Evolutionary conservation across 768 basidiomycete genomes (phyloP).

Genomic region (Mycena albidolilacea): DNA sequence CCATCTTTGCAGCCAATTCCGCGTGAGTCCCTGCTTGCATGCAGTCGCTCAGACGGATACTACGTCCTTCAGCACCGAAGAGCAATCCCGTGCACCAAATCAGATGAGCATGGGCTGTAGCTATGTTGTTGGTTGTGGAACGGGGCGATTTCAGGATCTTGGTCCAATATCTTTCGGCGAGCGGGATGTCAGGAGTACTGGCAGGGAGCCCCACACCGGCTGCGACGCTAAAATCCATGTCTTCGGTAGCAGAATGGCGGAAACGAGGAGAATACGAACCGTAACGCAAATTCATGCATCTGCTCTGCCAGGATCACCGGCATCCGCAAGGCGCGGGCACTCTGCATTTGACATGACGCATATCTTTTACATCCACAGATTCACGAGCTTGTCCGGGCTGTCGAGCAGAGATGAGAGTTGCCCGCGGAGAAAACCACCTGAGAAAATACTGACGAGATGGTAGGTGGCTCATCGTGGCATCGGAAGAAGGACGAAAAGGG

Average conservation of each 20-base stretch:
- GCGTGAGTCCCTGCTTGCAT: conserved; percentile 14
- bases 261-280: background rate
- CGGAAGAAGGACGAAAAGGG: too few species aligned
- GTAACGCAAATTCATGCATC: conserved; percentile 21
- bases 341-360: background rate
- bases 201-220: conserved; percentile 1
- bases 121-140: background rate
- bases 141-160: background rate
- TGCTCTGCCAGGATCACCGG: conserved; percentile 14
- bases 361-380: background rate
- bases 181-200: background rate
- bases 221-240: background rate
- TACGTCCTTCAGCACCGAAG: background rate
- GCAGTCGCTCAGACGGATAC: background rate
- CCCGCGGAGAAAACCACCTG: too few species aligned
- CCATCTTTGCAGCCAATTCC: conserved; percentile 5
- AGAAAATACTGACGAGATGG: too few species aligned
- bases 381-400: background rate
- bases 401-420: too few species aligned
- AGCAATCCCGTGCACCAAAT: background rate
- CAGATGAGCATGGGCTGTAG: background rate
- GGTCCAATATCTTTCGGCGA: too few species aligned
- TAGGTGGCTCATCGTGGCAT: too few species aligned
- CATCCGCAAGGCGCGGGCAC: conserved; percentile 9
- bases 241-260: background rate